Conservation (phyloP, 2,329 filamentous ascomycete species). For the Colletotrichum brevisporum region DNA sequence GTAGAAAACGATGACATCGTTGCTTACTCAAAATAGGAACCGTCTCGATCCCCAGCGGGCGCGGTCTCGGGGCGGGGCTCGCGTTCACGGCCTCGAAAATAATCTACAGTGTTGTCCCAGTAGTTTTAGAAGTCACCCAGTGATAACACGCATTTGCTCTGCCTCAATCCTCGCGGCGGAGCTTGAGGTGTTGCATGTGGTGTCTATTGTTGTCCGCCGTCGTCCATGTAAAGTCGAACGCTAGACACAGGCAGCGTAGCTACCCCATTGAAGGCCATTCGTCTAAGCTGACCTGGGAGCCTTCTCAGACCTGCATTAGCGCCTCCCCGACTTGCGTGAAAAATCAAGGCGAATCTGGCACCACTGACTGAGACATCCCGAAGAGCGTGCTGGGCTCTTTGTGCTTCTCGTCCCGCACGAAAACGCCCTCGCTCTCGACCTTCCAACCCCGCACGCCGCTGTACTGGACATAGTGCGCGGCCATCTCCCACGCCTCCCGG, state of each 20-base stretch:
- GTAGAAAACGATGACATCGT: no score
- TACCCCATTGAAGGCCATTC: conserved; percentile 49
- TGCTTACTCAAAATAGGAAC: no score
- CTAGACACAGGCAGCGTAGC: conserved; percentile 47
- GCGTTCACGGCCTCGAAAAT: no score
- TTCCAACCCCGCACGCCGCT: conserved; percentile 57
- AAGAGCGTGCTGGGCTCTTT: conserved; percentile 20
- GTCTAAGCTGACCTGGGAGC: conserved; percentile 44
- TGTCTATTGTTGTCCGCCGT: background rate
- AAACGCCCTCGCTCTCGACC: conserved; percentile 60
- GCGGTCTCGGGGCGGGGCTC: no score
- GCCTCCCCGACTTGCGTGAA: background rate
- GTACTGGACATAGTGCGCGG: conserved; percentile 56
- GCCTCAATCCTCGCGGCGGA: no score
- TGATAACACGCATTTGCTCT: no score
- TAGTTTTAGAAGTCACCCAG: no score
- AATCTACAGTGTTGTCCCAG: no score
- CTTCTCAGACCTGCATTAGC: conserved; percentile 29
- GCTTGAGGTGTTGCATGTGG: background rate
- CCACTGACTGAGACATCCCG: conserved; percentile 41
- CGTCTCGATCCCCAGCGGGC: no score
- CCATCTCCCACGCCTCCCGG: conserved; percentile 61
- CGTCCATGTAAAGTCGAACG: conserved; percentile 44
- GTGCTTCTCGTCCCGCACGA: conserved; percentile 50
- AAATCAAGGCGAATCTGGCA: conserved; percentile 23